phyloP scores from a whole-genome alignment of 2,329 filamentous ascomycete genomes.

The Thelonectria olida region DNA sequence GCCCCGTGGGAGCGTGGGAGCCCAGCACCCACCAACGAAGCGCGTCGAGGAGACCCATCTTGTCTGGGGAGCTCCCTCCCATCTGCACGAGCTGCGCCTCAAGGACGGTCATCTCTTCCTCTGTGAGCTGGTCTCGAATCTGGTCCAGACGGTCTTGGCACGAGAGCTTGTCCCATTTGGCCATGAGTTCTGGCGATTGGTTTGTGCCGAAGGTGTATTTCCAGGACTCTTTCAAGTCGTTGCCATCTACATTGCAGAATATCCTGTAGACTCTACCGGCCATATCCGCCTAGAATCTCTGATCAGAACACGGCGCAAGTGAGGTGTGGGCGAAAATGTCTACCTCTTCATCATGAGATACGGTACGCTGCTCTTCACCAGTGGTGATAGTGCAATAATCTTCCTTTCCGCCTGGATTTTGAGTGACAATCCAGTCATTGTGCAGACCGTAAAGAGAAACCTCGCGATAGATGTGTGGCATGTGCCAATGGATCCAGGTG shows the following conservation, averaged over 20 bases:
- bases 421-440: slow-evolving; percentile 21
- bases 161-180: slow-evolving; percentile 37
- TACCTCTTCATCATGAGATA: slow-evolving; percentile 15
- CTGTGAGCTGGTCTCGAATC: slow-evolving; percentile 40
- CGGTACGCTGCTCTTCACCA: background rate
- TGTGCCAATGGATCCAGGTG: slow-evolving; percentile 51
- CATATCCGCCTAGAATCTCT: background rate
- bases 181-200: slow-evolving; percentile 33
- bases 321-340: no score
- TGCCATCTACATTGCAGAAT: slow-evolving; percentile 34
- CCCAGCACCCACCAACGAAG: slow-evolving; percentile 19
- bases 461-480: slow-evolving; percentile 52
- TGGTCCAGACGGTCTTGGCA: slow-evolving; percentile 39
- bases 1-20: background rate
- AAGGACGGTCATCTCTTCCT: slow-evolving; percentile 14
- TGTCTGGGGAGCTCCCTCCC: slow-evolving; percentile 1
- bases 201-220: slow-evolving; percentile 25
- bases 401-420: slow-evolving; percentile 10
- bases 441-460: slow-evolving; percentile 53
- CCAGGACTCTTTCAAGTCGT: slow-evolving; percentile 9
- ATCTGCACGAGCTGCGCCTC: slow-evolving; percentile 5
- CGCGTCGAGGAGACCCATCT: slow-evolving; percentile 5
- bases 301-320: no score
- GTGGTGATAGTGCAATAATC: slow-evolving; percentile 15
- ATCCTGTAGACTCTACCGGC: background rate